phyloP scores from a whole-genome alignment of 202 grass and related monocot species.

The Dendrocalamus latiflorus region DNA sequence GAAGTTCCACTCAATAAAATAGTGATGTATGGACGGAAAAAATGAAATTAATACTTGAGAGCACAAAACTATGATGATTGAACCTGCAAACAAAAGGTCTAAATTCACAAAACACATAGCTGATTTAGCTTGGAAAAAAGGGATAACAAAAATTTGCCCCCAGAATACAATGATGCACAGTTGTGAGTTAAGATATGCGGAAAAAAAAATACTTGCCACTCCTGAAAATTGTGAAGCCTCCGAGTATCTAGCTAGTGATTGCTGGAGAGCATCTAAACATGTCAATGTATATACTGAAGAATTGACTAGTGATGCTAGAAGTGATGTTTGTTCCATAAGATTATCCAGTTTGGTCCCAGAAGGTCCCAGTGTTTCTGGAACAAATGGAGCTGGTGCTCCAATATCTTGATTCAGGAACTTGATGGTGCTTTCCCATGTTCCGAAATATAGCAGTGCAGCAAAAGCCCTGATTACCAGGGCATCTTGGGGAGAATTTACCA shows the following conservation, averaged over 20 bases:
- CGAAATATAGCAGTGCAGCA: constrained; percentile 59
- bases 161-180: not conserved
- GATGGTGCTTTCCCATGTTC: constrained; percentile 50
- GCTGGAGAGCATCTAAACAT: constrained; percentile 43
- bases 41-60: too few relatives aligned
- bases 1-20: not conserved
- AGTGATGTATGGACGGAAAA: too few relatives aligned
- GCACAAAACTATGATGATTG: too few relatives aligned
- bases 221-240: constrained; percentile 41
- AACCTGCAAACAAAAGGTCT: too few relatives aligned
- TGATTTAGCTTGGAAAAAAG: not conserved
- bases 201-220: constrained; percentile 46
- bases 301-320: constrained; percentile 55
- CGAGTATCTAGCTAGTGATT: constrained; percentile 49
- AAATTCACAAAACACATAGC: too few relatives aligned
- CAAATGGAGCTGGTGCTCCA: constrained; percentile 40
- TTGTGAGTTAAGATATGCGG: not conserved
- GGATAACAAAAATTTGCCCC: not conserved
- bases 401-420: constrained; percentile 54
- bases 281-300: constrained; percentile 61
- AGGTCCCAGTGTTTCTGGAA: constrained; percentile 51
- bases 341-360: constrained; percentile 34
- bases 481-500: constrained; percentile 75
- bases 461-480: constrained; percentile 58
- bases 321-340: constrained; percentile 48